phyloP scores from a whole-genome alignment of 148 eudicot genomes.

The Rhododendron mucronatum region DNA sequence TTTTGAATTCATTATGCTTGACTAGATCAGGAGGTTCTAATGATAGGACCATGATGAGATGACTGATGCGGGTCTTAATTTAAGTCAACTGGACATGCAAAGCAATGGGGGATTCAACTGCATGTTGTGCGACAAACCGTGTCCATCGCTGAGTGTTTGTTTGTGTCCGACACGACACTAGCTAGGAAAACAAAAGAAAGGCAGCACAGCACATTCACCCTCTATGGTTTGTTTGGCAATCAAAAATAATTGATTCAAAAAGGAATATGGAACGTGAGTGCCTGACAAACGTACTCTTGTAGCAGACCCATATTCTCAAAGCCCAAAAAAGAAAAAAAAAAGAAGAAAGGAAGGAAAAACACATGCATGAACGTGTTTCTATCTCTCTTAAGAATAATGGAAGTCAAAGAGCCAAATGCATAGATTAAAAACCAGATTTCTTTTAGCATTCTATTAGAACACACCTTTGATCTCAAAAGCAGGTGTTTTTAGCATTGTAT shows the following conservation, averaged over 20 bases:
- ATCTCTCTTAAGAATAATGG: neutral
- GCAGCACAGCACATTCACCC: neutral
- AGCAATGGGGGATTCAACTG: slow-evolving; percentile 1
- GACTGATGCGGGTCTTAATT: neutral
- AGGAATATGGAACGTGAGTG: neutral
- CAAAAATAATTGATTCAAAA: neutral
- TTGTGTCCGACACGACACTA: neutral
- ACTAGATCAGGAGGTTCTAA: neutral
- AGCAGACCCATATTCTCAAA: neutral
- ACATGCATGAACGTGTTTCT: neutral
- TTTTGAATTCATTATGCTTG: neutral
- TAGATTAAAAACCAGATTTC: neutral
- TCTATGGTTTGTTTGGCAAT: neutral
- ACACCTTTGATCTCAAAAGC: neutral
- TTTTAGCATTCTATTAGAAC: neutral
- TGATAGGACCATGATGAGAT: neutral
- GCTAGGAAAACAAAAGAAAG: neutral
- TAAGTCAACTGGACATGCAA: slow-evolving; percentile 11
- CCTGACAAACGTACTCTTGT: neutral
- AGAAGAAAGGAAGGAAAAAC: neutral
- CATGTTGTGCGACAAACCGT: slow-evolving; percentile 1
- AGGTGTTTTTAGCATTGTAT: neutral
- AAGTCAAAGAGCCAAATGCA: neutral
- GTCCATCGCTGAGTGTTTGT: slow-evolving; percentile 6
- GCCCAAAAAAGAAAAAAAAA: neutral